Base-by-base conservation (phyloP, 73 alveolate genomes). In the Durusdinium trenchii region DNA sequence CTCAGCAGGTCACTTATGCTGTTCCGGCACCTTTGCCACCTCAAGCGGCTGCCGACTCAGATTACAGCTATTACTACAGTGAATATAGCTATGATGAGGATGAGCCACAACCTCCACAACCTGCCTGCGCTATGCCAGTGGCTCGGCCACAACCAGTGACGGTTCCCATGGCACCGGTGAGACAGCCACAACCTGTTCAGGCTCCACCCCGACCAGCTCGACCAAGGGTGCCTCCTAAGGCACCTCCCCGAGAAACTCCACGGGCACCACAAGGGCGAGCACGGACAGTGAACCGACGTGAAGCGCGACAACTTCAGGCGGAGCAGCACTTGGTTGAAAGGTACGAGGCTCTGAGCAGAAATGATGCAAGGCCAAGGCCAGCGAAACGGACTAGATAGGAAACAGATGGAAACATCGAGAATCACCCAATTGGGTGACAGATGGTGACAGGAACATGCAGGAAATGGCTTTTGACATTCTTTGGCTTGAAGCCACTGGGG, bases 41-140 rank as follows among this genome's bases (percentile, higher is more conserved):
- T 18, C 91, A 47, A 81, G 71, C 71, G 30, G 71, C 91, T 57
- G 23, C 69, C 14, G 94, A 84, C 12, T 84, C 94, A 23, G 94
- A 84, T 36, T 84, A 84, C 94, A 51, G 75, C 76, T 84, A 84
- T 84, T 50, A 84, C 94, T 84, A 84, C 94, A 84, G 76, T 52
- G 94, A 84, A 20, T 84, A 84, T 75, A 84, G 94, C 94, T 84
- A 48, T 51, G 94, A 84, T 36, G 94, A 84, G 0, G 94, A 75
- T 75, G 85, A 81, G n/a, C n/a, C n/a, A n/a, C n/a, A n/a, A n/a
- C n/a, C n/a, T n/a, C n/a, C n/a, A n/a, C n/a, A n/a, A n/a, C n/a
- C n/a, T n/a, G n/a, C n/a, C n/a, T n/a, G n/a, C n/a, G n/a, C n/a
- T n/a, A n/a, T n/a, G n/a, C n/a, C n/a, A n/a, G n/a, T n/a, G n/a